These are phyloP conservation scores for Saccharomycopsis olivae DNA, from an alignment of 805 yeast species.

Conservation along the genomic window DNA sequence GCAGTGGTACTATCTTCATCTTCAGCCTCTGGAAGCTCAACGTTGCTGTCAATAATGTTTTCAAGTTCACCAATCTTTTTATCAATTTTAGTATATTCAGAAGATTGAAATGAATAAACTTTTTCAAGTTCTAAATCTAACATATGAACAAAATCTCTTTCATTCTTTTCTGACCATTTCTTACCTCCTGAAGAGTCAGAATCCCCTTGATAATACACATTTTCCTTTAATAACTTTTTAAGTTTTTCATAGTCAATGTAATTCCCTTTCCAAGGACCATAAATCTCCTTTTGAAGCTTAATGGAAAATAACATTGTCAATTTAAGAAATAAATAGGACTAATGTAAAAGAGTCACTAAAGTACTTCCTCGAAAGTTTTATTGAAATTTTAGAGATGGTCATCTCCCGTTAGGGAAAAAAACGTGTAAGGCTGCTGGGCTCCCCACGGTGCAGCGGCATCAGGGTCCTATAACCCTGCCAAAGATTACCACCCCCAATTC, in stretches of 20 bases:
- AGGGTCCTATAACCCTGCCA: too few species aligned
- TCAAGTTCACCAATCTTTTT: slow-evolving; percentile 58
- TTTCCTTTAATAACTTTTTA: slow-evolving; percentile 62
- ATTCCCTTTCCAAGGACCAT: slow-evolving; percentile 78
- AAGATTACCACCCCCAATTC: too few species aligned
- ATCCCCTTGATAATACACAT: slow-evolving; percentile 29
- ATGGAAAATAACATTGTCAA: slow-evolving; percentile 71
- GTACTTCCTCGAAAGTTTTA: too few species aligned
- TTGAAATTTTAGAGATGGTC: too few species aligned
- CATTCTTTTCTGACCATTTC: slow-evolving; percentile 62
- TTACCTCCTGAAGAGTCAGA: slow-evolving; percentile 18
- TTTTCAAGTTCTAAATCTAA: slow-evolving; percentile 65
- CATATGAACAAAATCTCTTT: slow-evolving; percentile 52
- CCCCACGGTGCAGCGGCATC: too few species aligned
- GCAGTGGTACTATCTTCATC: slow-evolving; percentile 15
- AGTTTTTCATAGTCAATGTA: slow-evolving; percentile 57
- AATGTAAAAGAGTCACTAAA: too few species aligned
- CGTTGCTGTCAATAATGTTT: slow-evolving; percentile 36
- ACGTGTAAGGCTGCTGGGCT: too few species aligned
- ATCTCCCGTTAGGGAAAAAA: too few species aligned
- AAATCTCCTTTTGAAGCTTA: slow-evolving; percentile 69
- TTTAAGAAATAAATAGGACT: too few species aligned
- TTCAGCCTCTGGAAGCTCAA: slow-evolving; percentile 18
- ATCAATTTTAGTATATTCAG: slow-evolving; percentile 60
- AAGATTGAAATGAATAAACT: slow-evolving; percentile 61